Percentiles rank a stretch among this genome's conserved stretches.
phyloP scores from a whole-genome alignment of 2,329 filamentous ascomycete species.

The Rutstroemia sp. region DNA sequence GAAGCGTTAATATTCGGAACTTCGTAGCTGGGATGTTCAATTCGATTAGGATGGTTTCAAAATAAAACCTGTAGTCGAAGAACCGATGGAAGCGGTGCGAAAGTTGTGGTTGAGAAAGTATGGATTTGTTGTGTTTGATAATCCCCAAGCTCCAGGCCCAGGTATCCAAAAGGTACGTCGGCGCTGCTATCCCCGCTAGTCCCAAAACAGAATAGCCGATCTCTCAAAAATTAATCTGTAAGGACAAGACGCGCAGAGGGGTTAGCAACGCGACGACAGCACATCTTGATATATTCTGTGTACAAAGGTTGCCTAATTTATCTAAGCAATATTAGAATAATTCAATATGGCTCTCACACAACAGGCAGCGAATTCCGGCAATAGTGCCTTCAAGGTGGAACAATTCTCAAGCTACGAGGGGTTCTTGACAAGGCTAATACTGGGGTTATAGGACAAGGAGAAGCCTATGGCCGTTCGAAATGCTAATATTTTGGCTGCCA shows the following conservation, averaged over 20 bases:
- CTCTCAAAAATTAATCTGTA: conserved; percentile 6
- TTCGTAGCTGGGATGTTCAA: neutral
- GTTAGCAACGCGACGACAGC: conserved; percentile 12
- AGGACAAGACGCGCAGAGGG: conserved; percentile 6
- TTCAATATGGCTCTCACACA: conserved; percentile 39
- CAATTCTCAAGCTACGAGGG: conserved; percentile 14
- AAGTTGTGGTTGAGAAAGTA: neutral
- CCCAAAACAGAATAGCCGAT: conserved; percentile 6
- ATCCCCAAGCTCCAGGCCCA: conserved; percentile 8
- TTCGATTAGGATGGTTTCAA: neutral
- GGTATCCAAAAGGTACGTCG: conserved; percentile 12
- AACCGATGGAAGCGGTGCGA: neutral
- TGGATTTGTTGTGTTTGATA: conserved; percentile 9
- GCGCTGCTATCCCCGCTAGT: conserved; percentile 9
- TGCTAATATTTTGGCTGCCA: conserved; percentile 92
- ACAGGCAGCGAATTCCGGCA: conserved; percentile 39
- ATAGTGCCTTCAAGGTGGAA: conserved; percentile 54
- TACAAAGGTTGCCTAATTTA: conserved; percentile 6
- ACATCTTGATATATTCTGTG: conserved; percentile 7
- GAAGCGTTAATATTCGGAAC: neutral
- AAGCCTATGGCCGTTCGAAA: conserved; percentile 97
- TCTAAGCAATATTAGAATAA: conserved; percentile 13
- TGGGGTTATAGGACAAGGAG: conserved; percentile 62
- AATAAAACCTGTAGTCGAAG: neutral
- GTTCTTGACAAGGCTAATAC: conserved; percentile 20